These are phyloP conservation scores for Serendipita sp. DNA, from an alignment of 768 basidiomycete genomes.

Conservation along the genomic window DNA sequence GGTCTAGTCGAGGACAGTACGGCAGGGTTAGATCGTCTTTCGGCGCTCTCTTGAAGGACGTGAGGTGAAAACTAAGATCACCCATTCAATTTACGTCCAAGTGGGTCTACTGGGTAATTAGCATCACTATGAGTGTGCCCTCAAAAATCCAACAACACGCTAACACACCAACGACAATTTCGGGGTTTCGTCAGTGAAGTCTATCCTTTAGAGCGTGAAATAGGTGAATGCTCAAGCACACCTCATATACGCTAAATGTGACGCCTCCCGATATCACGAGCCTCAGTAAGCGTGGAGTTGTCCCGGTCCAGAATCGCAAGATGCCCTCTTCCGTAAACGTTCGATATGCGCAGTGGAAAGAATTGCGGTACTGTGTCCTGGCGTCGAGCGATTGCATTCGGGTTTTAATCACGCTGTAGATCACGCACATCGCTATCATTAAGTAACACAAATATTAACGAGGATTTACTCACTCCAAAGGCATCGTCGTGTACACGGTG, in stretches of 20 bases:
- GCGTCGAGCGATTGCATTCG: constrained; percentile 93
- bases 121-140: not conserved
- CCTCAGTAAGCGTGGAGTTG: constrained; percentile 74
- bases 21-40: no score
- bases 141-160: not conserved
- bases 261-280: constrained; percentile 39
- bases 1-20: no score
- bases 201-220: not conserved
- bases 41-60: no score
- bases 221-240: not conserved
- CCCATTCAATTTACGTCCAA: no score
- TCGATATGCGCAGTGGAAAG: constrained; percentile 89
- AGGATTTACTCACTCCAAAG: constrained; percentile 44
- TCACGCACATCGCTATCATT: not conserved
- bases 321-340: constrained; percentile 90
- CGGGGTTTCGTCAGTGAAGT: not conserved
- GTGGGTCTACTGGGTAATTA: no score
- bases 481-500: constrained; percentile 84
- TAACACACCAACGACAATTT: not conserved
- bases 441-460: not conserved
- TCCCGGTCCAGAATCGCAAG: constrained; percentile 89
- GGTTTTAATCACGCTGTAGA: constrained; percentile 79
- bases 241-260: constrained; percentile 2
- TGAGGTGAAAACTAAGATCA: no score
- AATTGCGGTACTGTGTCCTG: constrained; percentile 69